Percentiles rank a stretch among this genome's conserved stretches.
Evolutionary conservation across 345 rosid genomes (phyloP).

Genomic region (Hypericum perforatum): DNA sequence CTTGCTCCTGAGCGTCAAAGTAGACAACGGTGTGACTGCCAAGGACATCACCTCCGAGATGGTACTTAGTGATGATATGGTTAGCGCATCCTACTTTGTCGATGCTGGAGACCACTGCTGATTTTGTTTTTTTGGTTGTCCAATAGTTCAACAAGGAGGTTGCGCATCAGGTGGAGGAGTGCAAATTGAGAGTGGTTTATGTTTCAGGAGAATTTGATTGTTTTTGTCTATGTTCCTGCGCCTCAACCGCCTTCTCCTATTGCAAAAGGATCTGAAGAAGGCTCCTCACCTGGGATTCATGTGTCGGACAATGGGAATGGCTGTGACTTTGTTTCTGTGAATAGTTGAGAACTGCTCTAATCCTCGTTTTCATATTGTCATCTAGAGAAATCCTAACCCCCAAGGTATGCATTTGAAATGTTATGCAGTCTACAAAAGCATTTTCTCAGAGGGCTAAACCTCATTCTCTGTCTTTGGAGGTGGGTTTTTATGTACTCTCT

Average conservation of each 20-base stretch:
- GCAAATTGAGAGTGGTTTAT: constrained; percentile 7
- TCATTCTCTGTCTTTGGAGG: no score
- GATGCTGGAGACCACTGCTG: not conserved
- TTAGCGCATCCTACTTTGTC: not conserved
- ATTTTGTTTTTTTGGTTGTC: not conserved
- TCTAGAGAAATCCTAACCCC: no score
- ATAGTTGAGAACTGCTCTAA: constrained; percentile 11
- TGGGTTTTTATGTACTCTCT: no score
- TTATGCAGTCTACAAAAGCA: no score
- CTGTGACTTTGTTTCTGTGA: constrained; percentile 40
- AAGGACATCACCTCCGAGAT: constrained; percentile 7
- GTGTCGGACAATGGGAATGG: constrained; percentile 48
- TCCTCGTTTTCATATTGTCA: not conserved
- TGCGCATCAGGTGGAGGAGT: constrained; percentile 11
- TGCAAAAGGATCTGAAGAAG: constrained; percentile 68
- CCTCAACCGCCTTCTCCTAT: constrained; percentile 74
- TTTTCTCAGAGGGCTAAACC: no score
- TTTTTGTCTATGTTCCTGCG: constrained; percentile 62
- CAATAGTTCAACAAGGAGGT: constrained; percentile 9
- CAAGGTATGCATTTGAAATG: no score
- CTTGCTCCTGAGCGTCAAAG: constrained; percentile 6
- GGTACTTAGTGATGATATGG: not conserved
- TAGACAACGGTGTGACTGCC: not conserved
- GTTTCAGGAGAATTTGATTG: no score
- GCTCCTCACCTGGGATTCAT: constrained; percentile 65